Conservation (phyloP, 805 yeast species). For the Candida boidinii region DNA sequence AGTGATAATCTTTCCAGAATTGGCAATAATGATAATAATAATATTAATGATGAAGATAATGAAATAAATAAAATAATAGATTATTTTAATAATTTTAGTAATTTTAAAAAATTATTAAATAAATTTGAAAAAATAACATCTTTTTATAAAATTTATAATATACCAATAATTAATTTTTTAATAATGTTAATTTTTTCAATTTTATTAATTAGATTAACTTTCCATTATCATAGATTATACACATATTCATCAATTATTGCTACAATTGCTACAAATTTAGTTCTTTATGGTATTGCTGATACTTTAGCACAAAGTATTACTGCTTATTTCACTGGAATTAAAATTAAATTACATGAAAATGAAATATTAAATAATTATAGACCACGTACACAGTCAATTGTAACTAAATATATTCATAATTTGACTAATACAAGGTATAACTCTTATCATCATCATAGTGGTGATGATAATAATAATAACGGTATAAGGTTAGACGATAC, state of each 20-base stretch:
- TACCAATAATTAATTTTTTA: slow-evolving; percentile 50
- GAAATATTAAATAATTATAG: neutral
- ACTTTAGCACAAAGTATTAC: slow-evolving; percentile 74
- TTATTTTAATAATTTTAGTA: no score
- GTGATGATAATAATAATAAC: neutral
- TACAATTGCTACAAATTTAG: slow-evolving; percentile 69
- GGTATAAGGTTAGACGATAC: slow-evolving; percentile 1
- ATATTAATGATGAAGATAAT: no score
- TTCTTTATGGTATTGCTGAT: slow-evolving; percentile 86
- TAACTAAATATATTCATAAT: slow-evolving; percentile 6
- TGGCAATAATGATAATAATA: neutral
- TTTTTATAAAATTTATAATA: no score
- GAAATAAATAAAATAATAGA: no score
- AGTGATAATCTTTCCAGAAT: neutral
- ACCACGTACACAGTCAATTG: neutral
- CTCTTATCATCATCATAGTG: neutral
- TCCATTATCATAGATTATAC: slow-evolving; percentile 53
- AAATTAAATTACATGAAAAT: neutral
- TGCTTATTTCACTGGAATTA: slow-evolving; percentile 11
- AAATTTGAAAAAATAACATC: no score
- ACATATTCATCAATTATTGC: slow-evolving; percentile 62
- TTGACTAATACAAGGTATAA: slow-evolving; percentile 1
- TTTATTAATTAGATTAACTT: slow-evolving; percentile 44
- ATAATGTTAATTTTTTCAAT: slow-evolving; percentile 41
- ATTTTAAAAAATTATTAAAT: no score